Conservation (phyloP, 2,329 filamentous ascomycete species). For the Orbilia blumenaviensis region DNA sequence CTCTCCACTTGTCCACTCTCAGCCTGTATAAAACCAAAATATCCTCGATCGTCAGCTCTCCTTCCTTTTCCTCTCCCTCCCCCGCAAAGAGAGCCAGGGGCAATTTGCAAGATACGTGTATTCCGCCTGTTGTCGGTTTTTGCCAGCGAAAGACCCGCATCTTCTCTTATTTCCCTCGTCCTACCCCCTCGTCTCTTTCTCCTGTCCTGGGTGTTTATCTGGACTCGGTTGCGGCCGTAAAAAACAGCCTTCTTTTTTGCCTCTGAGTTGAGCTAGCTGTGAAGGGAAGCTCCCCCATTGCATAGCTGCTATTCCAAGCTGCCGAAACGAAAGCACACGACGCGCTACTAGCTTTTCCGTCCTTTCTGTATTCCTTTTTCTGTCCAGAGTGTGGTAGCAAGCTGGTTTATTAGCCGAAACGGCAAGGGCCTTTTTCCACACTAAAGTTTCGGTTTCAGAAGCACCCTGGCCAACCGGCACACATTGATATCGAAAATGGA, state of each 20-base stretch:
- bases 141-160: slow-evolving; percentile 13
- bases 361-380: not conserved
- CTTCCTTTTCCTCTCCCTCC: slow-evolving; percentile 24
- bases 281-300: slow-evolving; percentile 42
- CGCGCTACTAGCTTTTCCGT: slow-evolving; percentile 1
- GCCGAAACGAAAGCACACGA: not conserved
- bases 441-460: slow-evolving; percentile 45
- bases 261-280: slow-evolving; percentile 18
- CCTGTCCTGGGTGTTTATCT: slow-evolving; percentile 7
- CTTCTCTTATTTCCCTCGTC: not conserved
- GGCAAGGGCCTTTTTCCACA: slow-evolving; percentile 13
- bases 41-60: slow-evolving; percentile 38
- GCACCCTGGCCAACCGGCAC: not conserved
- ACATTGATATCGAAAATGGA: slow-evolving; percentile 22
- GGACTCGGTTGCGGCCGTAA: not conserved
- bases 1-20: slow-evolving; percentile 40
- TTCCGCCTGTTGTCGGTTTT: not conserved
- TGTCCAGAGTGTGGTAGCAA: not conserved
- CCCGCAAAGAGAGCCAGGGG: not conserved
- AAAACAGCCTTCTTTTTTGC: no score
- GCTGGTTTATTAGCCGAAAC: slow-evolving; percentile 35
- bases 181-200: slow-evolving; percentile 6
- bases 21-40: slow-evolving; percentile 26
- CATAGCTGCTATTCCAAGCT: not conserved
- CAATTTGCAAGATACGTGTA: not conserved